Evolutionary conservation across 805 yeast species (phyloP), one percentile per base, ranked within the genome.

Genomic region (Priceomyces haplophilus): DNA sequence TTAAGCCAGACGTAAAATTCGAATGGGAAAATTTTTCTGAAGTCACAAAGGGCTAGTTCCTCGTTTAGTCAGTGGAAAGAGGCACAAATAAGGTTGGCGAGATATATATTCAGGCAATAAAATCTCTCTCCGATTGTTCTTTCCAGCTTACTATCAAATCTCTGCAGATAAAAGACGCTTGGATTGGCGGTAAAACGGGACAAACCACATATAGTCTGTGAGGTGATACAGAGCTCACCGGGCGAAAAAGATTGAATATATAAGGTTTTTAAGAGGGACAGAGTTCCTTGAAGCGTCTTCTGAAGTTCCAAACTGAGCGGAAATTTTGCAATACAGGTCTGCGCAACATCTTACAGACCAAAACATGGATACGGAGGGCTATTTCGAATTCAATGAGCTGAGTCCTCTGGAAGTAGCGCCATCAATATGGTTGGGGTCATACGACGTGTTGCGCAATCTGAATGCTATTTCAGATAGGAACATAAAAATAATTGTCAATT

Each of bases 401-500:
- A 10, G 12, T 27, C 39, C 58, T 7, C 54, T 49, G 34, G 60
- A 59, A 45, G 47, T 65, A 10, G 53, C 62, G 8, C 69, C 70
- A 1, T 47, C 57, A 7, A 47, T 64, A 7, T 61, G 64, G 62
- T 38, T 59, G 29, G 67, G 65, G 8, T 47, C 57, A 3, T 57
- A 54, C 44, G 15, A 34, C 18, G 33, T 47, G 11, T 38, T 50
- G 11, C 33, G 37, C 12, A 42, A 53, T 38, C 41, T 18, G 10
- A 37, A 45, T 7, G 53, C 55, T 41, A 42, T 64, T 19, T 44
- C 46, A 12, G 34, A 45, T 21, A 46, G 49, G 36, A 64, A 65
- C 38, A 59, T 67, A 37, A 66, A 69, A 48, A 63, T 69, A 12
- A 55, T 69, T 23, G 61, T 69, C 37, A 69, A 69, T 50, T 69